A percentile compares a stretch with the other conserved stretches of the same genome.
phyloP scores from a whole-genome alignment of 306 rosid species.

The Arachis hypogaea region DNA sequence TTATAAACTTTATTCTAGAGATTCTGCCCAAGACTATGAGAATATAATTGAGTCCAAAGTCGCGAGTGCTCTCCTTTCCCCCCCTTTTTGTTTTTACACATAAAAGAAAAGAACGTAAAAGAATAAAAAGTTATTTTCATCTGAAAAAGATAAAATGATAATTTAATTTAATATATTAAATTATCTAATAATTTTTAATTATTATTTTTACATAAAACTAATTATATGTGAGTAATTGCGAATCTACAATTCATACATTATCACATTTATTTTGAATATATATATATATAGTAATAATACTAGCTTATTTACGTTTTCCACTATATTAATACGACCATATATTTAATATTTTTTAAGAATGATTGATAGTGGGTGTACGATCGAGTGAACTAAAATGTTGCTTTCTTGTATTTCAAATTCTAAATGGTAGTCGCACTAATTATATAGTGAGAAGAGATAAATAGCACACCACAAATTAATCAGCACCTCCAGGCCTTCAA shows the following conservation, averaged over 20 bases:
- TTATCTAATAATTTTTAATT: too few relatives aligned
- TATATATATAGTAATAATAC: too few relatives aligned
- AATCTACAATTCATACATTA: too few relatives aligned
- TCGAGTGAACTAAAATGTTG: slow-evolving; percentile 31
- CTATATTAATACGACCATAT: slow-evolving; percentile 14
- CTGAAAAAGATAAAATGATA: too few relatives aligned
- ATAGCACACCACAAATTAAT: slow-evolving; percentile 29
- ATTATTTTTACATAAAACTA: too few relatives aligned
- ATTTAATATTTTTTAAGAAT: slow-evolving; percentile 39
- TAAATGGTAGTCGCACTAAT: slow-evolving; percentile 48
- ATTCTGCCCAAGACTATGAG: slow-evolving; percentile 30
- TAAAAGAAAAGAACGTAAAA: background rate
- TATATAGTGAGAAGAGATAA: slow-evolving; percentile 37
- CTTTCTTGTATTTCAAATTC: slow-evolving; percentile 36
- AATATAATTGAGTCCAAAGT: slow-evolving; percentile 26
- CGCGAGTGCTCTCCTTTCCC: background rate
- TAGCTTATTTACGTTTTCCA: background rate
- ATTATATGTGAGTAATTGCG: too few relatives aligned
- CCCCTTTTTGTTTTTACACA: background rate
- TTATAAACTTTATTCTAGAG: slow-evolving; percentile 25
- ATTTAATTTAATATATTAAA: too few relatives aligned
- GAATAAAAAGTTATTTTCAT: background rate
- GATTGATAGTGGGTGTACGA: slow-evolving; percentile 38
- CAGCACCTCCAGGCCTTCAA: slow-evolving; percentile 17
- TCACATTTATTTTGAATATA: too few relatives aligned